Conservation (phyloP, 768 basidiomycete species). For the Pleurotus eryngii region DNA sequence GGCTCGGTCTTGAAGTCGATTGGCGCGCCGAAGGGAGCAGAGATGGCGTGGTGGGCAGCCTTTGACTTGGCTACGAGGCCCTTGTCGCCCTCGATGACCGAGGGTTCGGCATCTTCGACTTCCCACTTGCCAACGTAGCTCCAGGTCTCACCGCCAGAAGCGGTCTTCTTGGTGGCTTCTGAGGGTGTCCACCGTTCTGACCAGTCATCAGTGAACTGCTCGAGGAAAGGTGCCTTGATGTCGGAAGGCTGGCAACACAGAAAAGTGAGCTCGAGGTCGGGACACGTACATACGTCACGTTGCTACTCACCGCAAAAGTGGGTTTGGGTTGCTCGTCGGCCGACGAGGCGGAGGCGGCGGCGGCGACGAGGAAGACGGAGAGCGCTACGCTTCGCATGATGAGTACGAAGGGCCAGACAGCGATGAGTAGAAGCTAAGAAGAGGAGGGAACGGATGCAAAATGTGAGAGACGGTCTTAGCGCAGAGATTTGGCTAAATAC, state of each 20-base stretch:
- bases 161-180: conserved; percentile 96
- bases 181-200: conserved; percentile 92
- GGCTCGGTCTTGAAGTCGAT: conserved; percentile 82
- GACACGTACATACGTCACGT: neutral
- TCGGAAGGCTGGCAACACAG: conserved; percentile 54
- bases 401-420: conserved; percentile 62
- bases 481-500: conserved; percentile 6
- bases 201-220: conserved; percentile 95
- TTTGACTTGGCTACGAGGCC: conserved; percentile 95
- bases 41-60: conserved; percentile 98
- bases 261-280: conserved; percentile 1
- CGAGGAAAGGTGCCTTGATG: conserved; percentile 87
- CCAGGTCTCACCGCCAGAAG: conserved; percentile 93
- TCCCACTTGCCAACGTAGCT: conserved; percentile 97
- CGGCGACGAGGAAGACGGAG: conserved; percentile 55
- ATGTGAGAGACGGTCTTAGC: neutral
- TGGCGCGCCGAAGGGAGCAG: conserved; percentile 77
- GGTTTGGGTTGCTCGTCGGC: conserved; percentile 63
- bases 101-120: conserved; percentile 81
- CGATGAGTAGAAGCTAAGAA: conserved; percentile 23
- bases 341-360: conserved; percentile 61
- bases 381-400: conserved; percentile 88
- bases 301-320: conserved; percentile 57
- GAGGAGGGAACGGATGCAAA: conserved; percentile 7
- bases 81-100: conserved; percentile 80